phyloP scores from a whole-genome alignment of 108 stramenopile species.

The Discostella stelligeroides region DNA sequence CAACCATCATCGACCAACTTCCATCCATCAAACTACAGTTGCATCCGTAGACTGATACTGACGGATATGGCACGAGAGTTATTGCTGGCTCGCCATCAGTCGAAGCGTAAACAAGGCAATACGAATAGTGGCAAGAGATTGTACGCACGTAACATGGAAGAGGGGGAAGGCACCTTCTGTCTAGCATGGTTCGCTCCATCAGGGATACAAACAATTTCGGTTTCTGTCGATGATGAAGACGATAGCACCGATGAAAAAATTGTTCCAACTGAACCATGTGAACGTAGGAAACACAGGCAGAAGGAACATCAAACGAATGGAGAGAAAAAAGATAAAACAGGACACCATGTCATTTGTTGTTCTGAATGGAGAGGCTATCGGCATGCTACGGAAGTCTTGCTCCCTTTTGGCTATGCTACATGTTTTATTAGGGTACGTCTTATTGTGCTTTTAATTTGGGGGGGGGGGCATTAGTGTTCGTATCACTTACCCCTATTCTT shows the following conservation, averaged over 20 bases:
- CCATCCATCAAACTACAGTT: background rate
- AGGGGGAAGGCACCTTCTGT: constrained; percentile 66
- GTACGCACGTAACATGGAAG: background rate
- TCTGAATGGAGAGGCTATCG: constrained; percentile 73
- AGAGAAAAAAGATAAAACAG: background rate
- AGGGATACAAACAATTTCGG: constrained; percentile 61
- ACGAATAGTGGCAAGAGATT: background rate
- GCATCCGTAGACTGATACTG: constrained; percentile 31
- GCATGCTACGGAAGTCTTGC: constrained; percentile 64
- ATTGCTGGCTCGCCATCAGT: constrained; percentile 21
- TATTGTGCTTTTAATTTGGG: background rate
- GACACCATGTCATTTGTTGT: constrained; percentile 36
- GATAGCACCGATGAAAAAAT: no score
- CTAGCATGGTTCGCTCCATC: constrained; percentile 80
- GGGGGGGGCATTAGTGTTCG: background rate
- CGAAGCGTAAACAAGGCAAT: background rate
- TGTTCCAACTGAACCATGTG: constrained; percentile 5
- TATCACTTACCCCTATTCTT: background rate
- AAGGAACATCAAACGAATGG: constrained; percentile 16
- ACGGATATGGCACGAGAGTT: constrained; percentile 57
- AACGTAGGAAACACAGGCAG: background rate
- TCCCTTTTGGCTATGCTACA: constrained; percentile 70
- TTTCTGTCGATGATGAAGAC: constrained; percentile 37
- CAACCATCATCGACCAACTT: background rate
- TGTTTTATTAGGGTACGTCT: constrained; percentile 53